phyloP scores from a whole-genome alignment of 257 asterid species.

The Leptodermis oblonga region DNA sequence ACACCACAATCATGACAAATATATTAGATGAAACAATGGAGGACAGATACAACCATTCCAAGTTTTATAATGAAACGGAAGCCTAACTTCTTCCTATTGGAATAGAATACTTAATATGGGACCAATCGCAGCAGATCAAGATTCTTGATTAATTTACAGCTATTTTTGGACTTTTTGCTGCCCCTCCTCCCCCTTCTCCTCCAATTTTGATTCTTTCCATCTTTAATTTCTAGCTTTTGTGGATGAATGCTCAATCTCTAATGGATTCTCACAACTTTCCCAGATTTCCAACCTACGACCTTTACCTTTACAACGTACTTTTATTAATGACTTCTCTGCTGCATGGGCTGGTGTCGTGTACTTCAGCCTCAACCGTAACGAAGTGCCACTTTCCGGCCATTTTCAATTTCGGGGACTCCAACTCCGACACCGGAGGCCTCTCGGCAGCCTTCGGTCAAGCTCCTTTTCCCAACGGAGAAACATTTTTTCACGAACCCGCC shows the following conservation, averaged over 20 bases:
- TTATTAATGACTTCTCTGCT: background rate
- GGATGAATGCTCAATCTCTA: background rate
- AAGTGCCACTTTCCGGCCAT: conserved; percentile 64
- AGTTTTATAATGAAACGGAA: too few relatives aligned
- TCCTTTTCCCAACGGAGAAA: conserved; percentile 55
- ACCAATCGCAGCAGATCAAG: too few relatives aligned
- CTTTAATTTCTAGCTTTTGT: background rate
- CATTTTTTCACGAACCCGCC: conserved; percentile 53
- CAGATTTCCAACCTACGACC: conserved; percentile 7
- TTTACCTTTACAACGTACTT: background rate
- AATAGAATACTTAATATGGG: too few relatives aligned
- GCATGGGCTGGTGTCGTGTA: background rate
- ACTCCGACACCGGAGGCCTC: conserved; percentile 82
- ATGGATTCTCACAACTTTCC: conserved; percentile 4
- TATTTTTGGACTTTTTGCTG: too few relatives aligned
- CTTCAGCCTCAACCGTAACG: conserved; percentile 5
- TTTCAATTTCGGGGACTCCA: conserved; percentile 84
- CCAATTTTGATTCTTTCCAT: background rate
- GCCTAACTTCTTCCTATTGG: too few relatives aligned
- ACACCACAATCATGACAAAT: too few relatives aligned
- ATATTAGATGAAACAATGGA: too few relatives aligned
- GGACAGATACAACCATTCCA: too few relatives aligned
- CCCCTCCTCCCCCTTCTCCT: too few relatives aligned
- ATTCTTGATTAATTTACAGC: background rate
- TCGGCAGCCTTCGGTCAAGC: conserved; percentile 75